These are phyloP conservation scores for Pythium scleroteichum DNA, from an alignment of 352 stramenopile species.

Conservation along the genomic window DNA sequence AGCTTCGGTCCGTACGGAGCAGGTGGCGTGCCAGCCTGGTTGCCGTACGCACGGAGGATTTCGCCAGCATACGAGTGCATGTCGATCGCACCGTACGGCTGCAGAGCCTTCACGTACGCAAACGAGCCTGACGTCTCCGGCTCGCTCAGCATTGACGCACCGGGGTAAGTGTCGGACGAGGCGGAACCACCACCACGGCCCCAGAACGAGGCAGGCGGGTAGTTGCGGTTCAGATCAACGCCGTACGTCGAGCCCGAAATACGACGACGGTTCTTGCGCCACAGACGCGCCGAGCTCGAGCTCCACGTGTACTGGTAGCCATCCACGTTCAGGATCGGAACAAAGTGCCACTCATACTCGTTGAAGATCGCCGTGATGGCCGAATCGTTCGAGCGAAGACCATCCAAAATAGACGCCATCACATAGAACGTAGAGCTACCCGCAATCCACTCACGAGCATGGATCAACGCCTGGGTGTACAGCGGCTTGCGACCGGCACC, in stretches of 20 bases:
- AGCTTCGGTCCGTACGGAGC: constrained; percentile 30
- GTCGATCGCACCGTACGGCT: constrained; percentile 30
- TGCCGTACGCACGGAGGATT: constrained; percentile 29
- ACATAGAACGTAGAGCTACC: constrained; percentile 32
- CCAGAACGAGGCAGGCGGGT: constrained; percentile 27
- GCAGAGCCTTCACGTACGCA: constrained; percentile 30
- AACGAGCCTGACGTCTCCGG: constrained; percentile 33
- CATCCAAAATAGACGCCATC: constrained; percentile 32
- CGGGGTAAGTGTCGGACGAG: constrained; percentile 30
- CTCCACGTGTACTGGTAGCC: constrained; percentile 28
- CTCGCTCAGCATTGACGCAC: constrained; percentile 32
- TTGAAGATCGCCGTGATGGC: constrained; percentile 28
- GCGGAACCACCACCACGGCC: constrained; percentile 7
- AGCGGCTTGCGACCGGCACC: constrained; percentile 23
- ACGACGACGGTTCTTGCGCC: constrained; percentile 38
- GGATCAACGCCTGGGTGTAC: constrained; percentile 33
- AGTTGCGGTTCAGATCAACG: constrained; percentile 45
- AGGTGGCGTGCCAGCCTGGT: constrained; percentile 17
- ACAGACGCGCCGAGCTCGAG: constrained; percentile 23
- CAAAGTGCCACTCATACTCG: constrained; percentile 38
- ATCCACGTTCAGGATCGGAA: constrained; percentile 40
- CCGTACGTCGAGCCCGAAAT: constrained; percentile 16
- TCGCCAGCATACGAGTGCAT: constrained; percentile 31
- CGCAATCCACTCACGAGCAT: constrained; percentile 39
- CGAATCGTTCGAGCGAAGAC: constrained; percentile 18